Evolutionary conservation across 495 filamentous ascomycete species (phyloP).

Genomic region (Penicillium pulvis): DNA sequence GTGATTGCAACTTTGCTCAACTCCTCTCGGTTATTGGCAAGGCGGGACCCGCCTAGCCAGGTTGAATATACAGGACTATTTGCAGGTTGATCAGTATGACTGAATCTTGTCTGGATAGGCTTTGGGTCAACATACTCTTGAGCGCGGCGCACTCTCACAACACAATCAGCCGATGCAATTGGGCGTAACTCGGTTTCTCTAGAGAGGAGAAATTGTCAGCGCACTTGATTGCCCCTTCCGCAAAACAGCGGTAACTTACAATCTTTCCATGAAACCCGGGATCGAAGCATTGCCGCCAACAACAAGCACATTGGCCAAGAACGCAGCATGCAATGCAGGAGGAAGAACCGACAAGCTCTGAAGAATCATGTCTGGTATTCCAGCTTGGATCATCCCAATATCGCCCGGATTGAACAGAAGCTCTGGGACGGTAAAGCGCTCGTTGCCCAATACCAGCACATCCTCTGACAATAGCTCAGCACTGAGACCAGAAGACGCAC

Average conservation of each 20-base stretch:
- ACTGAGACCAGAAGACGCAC: constrained; percentile 48
- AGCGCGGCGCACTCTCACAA: constrained; percentile 70
- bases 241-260: constrained; percentile 47
- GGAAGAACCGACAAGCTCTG: constrained; percentile 79
- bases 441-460: constrained; percentile 82
- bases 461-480: constrained; percentile 69
- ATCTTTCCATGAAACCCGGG: constrained; percentile 77
- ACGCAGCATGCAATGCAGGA: constrained; percentile 70
- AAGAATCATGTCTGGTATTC: constrained; percentile 77
- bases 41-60: constrained; percentile 79
- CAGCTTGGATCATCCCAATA: constrained; percentile 84
- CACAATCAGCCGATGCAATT: constrained; percentile 74
- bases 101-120: background rate
- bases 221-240: background rate
- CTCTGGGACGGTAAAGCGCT: constrained; percentile 90
- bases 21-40: constrained; percentile 67
- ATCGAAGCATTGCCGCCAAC: constrained; percentile 85
- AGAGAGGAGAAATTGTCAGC: constrained; percentile 1
- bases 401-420: constrained; percentile 84
- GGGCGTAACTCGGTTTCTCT: constrained; percentile 72
- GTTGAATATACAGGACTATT: constrained; percentile 71
- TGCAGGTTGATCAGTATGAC: constrained; percentile 14
- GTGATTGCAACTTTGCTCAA: constrained; percentile 69
- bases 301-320: constrained; percentile 84
- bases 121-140: constrained; percentile 53